Evolutionary conservation across 2,329 filamentous ascomycete species (phyloP).

Genomic region (Immersiporthe knoxdaviesiana): DNA sequence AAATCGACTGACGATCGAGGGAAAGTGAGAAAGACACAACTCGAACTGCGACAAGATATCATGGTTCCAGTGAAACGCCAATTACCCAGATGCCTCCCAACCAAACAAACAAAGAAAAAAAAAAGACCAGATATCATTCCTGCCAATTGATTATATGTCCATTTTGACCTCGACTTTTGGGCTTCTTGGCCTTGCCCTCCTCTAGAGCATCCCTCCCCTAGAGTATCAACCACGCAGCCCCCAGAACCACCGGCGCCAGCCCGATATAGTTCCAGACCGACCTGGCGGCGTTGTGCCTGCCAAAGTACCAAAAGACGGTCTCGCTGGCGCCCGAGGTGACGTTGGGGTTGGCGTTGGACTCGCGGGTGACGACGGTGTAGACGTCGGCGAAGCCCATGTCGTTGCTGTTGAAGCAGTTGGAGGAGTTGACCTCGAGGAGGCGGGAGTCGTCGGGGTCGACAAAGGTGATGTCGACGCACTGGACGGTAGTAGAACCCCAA

Average conservation of each 20-base stretch:
- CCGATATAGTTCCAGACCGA: conserved; percentile 40
- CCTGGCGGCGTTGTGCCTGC: conserved; percentile 29
- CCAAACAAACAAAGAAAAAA: neutral
- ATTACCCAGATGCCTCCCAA: neutral
- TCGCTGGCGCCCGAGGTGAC: conserved; percentile 38
- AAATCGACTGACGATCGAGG: neutral
- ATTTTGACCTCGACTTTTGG: too few species aligned
- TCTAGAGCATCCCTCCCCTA: neutral
- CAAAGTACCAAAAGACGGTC: conserved; percentile 35
- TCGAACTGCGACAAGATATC: conserved; percentile 23
- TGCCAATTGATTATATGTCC: neutral
- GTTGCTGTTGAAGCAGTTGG: conserved; percentile 88
- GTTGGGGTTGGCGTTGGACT: conserved; percentile 43
- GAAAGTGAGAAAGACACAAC: neutral
- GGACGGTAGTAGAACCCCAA: neutral
- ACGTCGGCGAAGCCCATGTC: conserved; percentile 76
- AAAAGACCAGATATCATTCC: neutral
- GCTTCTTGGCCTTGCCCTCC: neutral
- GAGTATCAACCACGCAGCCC: conserved; percentile 41
- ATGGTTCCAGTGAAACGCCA: conserved; percentile 15
- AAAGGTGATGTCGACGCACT: conserved; percentile 97
- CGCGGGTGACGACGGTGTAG: conserved; percentile 66
- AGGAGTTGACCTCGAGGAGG: conserved; percentile 72
- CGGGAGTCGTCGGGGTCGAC: conserved; percentile 71
- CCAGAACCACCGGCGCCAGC: conserved; percentile 47